Conservation (phyloP, 768 basidiomycete genomes). For the Sarcomyxa edulis region DNA sequence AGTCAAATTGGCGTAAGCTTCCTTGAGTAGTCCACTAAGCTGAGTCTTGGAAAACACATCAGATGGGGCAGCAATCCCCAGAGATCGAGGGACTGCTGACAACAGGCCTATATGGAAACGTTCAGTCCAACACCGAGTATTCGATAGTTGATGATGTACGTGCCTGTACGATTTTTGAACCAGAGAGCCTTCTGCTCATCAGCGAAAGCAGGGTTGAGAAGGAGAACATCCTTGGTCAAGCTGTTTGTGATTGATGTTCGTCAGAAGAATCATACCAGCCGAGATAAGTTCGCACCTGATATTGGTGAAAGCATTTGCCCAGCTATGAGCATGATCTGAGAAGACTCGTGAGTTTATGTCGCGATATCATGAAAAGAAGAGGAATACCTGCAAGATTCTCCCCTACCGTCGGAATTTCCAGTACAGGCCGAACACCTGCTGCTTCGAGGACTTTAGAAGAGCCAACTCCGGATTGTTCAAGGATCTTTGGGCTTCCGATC, state of each 20-base stretch:
- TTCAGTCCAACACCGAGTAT: neutral
- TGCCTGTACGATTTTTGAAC: conserved; percentile 24
- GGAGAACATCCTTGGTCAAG: conserved; percentile 20
- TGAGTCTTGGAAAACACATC: conserved; percentile 17
- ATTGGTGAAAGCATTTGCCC: conserved; percentile 26
- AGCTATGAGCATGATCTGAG: conserved; percentile 27
- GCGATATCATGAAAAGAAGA: neutral
- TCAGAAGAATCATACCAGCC: neutral
- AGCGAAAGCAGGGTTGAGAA: conserved; percentile 16
- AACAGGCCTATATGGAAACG: conserved; percentile 14
- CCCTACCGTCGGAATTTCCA: conserved; percentile 47
- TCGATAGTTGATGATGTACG: neutral
- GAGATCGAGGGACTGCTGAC: conserved; percentile 23
- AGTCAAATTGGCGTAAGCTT: conserved; percentile 16
- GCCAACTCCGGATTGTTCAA: conserved; percentile 27
- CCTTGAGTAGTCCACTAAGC: conserved; percentile 11
- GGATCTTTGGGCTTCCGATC: conserved; percentile 34
- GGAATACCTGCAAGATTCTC: conserved; percentile 28
- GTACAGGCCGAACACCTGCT: conserved; percentile 34
- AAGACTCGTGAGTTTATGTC: neutral
- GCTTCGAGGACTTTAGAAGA: conserved; percentile 33
- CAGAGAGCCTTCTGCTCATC: conserved; percentile 20
- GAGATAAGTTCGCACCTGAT: conserved; percentile 15
- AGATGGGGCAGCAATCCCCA: conserved; percentile 21
- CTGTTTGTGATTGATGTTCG: conserved; percentile 6